Conservation (phyloP, 306 rosid genomes). For the Cucumis cinereus region DNA sequence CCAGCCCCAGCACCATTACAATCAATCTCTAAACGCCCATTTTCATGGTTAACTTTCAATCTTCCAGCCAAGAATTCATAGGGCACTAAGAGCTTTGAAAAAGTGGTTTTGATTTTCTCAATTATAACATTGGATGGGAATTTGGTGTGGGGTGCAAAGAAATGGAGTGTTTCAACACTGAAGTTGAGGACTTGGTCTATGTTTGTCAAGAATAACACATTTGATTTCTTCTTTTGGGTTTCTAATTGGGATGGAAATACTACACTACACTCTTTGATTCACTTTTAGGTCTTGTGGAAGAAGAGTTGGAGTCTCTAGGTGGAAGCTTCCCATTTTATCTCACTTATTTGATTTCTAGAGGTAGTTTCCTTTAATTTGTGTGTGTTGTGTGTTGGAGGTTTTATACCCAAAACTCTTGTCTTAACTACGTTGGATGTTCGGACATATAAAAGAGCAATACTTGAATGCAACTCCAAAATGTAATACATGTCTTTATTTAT, state of each 20-base stretch:
- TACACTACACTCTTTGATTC: slow-evolving; percentile 27
- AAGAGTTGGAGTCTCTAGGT: slow-evolving; percentile 4
- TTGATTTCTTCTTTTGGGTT: background rate
- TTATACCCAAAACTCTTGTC: background rate
- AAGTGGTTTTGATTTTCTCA: slow-evolving; percentile 27
- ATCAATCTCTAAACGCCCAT: slow-evolving; percentile 44
- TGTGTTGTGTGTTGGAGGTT: background rate
- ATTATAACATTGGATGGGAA: slow-evolving; percentile 22
- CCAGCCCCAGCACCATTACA: slow-evolving; percentile 53
- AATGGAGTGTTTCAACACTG: slow-evolving; percentile 51
- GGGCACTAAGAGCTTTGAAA: slow-evolving; percentile 30
- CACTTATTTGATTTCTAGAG: background rate
- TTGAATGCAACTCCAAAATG: background rate
- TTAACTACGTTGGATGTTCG: background rate
- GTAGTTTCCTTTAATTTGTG: background rate
- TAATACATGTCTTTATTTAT: too few species aligned
- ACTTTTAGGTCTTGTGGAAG: slow-evolving; percentile 34
- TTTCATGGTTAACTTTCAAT: slow-evolving; percentile 23
- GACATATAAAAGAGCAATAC: background rate
- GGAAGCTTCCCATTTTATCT: background rate
- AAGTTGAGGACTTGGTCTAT: slow-evolving; percentile 65
- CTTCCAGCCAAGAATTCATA: slow-evolving; percentile 64
- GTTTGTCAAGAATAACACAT: slow-evolving; percentile 50
- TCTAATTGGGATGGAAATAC: slow-evolving; percentile 34
- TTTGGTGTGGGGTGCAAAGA: slow-evolving; percentile 34